A percentile compares a stretch with the other conserved stretches of the same genome.
Conservation (phyloP, 768 basidiomycete genomes). For the Hypholoma sublateritium region DNA sequence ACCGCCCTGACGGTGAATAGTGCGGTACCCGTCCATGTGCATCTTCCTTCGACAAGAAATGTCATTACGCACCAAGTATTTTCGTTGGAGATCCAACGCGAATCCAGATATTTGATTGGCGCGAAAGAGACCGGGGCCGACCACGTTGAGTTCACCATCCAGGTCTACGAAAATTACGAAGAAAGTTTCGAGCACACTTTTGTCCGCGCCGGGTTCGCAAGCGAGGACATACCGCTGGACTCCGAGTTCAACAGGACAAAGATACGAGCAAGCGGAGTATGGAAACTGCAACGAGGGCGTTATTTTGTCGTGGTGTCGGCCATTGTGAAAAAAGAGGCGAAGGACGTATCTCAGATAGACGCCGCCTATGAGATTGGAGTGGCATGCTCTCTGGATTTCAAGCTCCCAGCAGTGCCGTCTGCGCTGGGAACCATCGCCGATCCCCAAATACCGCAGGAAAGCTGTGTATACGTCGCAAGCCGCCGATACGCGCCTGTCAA, state of each 20-base stretch:
- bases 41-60: conserved; percentile 4
- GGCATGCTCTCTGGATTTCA: not conserved
- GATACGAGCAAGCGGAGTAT: conserved; percentile 4
- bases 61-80: conserved; percentile 9
- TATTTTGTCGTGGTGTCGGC: conserved; percentile 11
- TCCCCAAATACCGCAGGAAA: conserved; percentile 8
- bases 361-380: conserved; percentile 11
- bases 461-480: conserved; percentile 10
- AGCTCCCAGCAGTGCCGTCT: conserved; percentile 1
- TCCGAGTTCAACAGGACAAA: conserved; percentile 3
- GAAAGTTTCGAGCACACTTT: conserved; percentile 8
- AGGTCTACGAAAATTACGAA: conserved; percentile 5
- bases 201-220: conserved; percentile 5
- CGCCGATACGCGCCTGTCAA: conserved; percentile 11
- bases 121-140: conserved; percentile 5
- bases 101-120: conserved; percentile 2
- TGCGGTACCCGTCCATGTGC: conserved; percentile 8
- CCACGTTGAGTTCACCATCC: not conserved
- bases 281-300: conserved; percentile 7
- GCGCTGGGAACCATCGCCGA: conserved; percentile 4
- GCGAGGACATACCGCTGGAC: not conserved
- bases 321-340: not conserved
- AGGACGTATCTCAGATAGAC: not conserved
- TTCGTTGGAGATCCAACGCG: conserved; percentile 7
- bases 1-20: conserved; percentile 6